Evolutionary conservation across 1,139 yeast species (phyloP), one percentile per base, ranked within the genome.

Genomic region (Nakaseomyces uthaithaninus): DNA sequence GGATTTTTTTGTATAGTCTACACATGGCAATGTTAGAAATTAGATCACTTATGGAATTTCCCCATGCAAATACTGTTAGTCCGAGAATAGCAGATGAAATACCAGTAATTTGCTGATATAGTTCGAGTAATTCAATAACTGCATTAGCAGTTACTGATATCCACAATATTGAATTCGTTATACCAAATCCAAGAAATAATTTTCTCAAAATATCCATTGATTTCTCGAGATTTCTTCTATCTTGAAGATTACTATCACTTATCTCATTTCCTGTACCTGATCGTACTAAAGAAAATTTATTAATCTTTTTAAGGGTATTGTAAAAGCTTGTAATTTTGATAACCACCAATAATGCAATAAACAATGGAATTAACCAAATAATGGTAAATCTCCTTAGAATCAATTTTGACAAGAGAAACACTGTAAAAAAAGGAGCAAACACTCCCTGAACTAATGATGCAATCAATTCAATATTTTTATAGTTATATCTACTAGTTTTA

Each of bases 41-140:
- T 42, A 89, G 68, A 54, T 91, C 98, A n/a, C 97, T 95, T 4
- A 86, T 65, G 0, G 95, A 87, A 57, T 89, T 91, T 6, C 98
- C 98, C 49, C 89, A 66, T 0, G 97, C 96, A 65, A 89, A 87
- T 0, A 89, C 72, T 0, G 96, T 87, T 19, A 87, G 67, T 0
- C 97, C 97, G 16, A 86, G 62, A 6, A 89, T 74, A 1, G 94
- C 94, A 50, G 87, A 94, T 16, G 89, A 77, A 2, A 59, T 47
- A 4, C 55, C 51, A 7, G 59, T 55, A 3, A 55, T 39, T 11
- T 42, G 37, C 44, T 60, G 65, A 42, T 59, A 38, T 78, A 63
- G 44, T 72, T 63, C 51, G 72, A 75, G 17, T 76, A 71, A 11
- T 74, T 66, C 25, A 85, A 80, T 42, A 75, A 63, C 38, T 4